These are phyloP conservation scores for Hypoxylon sp. DNA, from an alignment of 2,329 filamentous ascomycete genomes.

Conservation along the genomic window DNA sequence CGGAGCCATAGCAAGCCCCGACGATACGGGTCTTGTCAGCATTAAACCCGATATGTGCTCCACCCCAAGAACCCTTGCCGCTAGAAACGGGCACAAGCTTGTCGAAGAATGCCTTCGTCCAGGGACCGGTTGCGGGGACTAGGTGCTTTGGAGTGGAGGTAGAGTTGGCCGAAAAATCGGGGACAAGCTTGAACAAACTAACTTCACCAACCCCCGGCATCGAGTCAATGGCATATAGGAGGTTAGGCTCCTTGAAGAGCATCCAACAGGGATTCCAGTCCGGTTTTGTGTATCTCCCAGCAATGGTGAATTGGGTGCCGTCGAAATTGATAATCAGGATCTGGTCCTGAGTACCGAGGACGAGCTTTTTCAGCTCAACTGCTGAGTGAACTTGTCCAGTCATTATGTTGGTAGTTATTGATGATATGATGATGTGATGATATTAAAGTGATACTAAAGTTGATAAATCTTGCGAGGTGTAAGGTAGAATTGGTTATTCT, in stretches of 20 bases:
- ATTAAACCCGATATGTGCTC: slow-evolving; percentile 64
- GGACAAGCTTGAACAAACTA: slow-evolving; percentile 58
- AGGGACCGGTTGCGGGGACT: background rate
- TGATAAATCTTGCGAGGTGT: background rate
- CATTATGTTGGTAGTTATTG: background rate
- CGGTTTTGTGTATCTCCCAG: slow-evolving; percentile 52
- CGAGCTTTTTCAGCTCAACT: slow-evolving; percentile 50
- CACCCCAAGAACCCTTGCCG: slow-evolving; percentile 55
- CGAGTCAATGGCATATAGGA: slow-evolving; percentile 65
- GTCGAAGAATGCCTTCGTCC: slow-evolving; percentile 50
- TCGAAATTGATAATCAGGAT: slow-evolving; percentile 60
- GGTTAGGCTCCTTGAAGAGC: slow-evolving; percentile 57
- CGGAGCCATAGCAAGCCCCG: slow-evolving; percentile 59
- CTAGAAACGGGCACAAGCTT: background rate
- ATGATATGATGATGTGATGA: background rate
- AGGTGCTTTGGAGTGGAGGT: too few species aligned
- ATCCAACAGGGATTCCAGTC: slow-evolving; percentile 62
- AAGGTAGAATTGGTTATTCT: too few species aligned
- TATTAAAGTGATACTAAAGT: too few species aligned
- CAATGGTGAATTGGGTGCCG: slow-evolving; percentile 57
- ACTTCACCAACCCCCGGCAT: slow-evolving; percentile 53
- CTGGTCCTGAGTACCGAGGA: slow-evolving; percentile 59
- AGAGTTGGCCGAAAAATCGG: slow-evolving; percentile 26
- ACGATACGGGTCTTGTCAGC: slow-evolving; percentile 61
- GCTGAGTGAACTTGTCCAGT: background rate